These are phyloP conservation scores for Nitzschia palea DNA, from an alignment of 108 stramenopile species.

Conservation along the genomic window DNA sequence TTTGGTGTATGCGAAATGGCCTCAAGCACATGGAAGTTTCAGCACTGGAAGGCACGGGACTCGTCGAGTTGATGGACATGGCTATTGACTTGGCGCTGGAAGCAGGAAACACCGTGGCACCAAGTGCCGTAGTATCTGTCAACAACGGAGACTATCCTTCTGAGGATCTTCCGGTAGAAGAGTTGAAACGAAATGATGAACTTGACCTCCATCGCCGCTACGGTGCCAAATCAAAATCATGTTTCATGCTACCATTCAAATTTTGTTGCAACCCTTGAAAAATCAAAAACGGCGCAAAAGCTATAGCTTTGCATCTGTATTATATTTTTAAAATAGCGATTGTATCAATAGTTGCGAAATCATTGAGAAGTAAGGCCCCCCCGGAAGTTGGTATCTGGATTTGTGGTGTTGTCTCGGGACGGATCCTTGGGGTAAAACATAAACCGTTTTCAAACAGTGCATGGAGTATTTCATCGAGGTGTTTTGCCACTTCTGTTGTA, in stretches of 20 bases:
- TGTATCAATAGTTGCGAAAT: too few relatives aligned
- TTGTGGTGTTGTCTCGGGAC: too few relatives aligned
- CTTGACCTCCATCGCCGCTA: constrained; percentile 48
- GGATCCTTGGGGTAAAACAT: too few relatives aligned
- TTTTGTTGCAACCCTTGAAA: background rate
- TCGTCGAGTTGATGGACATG: constrained; percentile 59
- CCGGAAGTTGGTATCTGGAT: too few relatives aligned
- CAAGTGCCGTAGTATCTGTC: background rate
- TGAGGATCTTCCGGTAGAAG: background rate
- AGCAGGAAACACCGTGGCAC: constrained; percentile 8
- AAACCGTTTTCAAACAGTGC: too few relatives aligned
- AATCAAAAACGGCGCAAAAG: too few relatives aligned
- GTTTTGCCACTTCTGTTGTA: too few relatives aligned
- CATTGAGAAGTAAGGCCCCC: too few relatives aligned
- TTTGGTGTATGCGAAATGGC: constrained; percentile 81
- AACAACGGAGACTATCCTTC: background rate
- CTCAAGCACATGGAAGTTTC: constrained; percentile 71
- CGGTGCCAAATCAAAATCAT: constrained; percentile 2
- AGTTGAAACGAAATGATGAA: constrained; percentile 19
- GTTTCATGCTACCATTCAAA: constrained; percentile 14
- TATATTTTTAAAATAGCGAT: too few relatives aligned
- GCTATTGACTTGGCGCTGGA: constrained; percentile 52
- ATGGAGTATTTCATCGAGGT: too few relatives aligned
- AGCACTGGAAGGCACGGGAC: constrained; percentile 64
- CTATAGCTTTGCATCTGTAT: too few relatives aligned